These are phyloP conservation scores for Sisymbrium irio DNA, from an alignment of 345 rosid species.

Conservation along the genomic window DNA sequence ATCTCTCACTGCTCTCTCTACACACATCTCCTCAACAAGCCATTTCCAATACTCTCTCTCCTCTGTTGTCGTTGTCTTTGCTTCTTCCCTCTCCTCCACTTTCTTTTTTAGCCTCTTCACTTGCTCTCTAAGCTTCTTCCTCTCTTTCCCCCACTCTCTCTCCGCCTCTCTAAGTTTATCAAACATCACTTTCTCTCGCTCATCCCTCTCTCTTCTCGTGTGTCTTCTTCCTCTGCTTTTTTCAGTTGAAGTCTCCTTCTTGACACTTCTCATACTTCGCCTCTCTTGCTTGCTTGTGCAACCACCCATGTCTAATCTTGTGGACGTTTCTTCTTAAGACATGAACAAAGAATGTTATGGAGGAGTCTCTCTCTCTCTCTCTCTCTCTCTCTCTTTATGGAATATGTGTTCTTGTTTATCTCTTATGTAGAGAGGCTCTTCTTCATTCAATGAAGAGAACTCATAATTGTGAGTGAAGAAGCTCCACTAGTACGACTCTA, in stretches of 20 bases:
- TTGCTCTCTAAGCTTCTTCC: slow-evolving; percentile 50
- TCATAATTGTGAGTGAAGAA: slow-evolving; percentile 24
- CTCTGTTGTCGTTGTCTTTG: slow-evolving; percentile 29
- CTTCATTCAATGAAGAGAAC: slow-evolving; percentile 31
- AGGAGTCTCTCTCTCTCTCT: slow-evolving; percentile 4
- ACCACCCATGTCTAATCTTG: slow-evolving; percentile 28
- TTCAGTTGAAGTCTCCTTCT: slow-evolving; percentile 15
- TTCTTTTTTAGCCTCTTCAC: slow-evolving; percentile 48
- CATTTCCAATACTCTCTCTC: slow-evolving; percentile 44
- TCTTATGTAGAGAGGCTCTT: slow-evolving; percentile 23
- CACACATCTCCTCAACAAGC: slow-evolving; percentile 54
- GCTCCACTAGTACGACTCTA: slow-evolving; percentile 17
- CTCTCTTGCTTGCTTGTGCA: slow-evolving; percentile 37
- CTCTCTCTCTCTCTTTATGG: not conserved
- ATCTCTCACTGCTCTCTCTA: slow-evolving; percentile 67
- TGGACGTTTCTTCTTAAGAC: not conserved
- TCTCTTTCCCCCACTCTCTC: slow-evolving; percentile 48
- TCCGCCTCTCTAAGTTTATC: slow-evolving; percentile 45
- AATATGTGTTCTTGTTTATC: not conserved
- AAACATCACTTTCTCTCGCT: slow-evolving; percentile 42
- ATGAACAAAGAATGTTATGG: not conserved
- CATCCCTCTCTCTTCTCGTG: slow-evolving; percentile 38
- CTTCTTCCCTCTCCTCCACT: slow-evolving; percentile 45
- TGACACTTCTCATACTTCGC: slow-evolving; percentile 5
- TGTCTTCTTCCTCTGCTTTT: slow-evolving; percentile 39